Percentiles rank a stretch among this genome's conserved stretches.
Evolutionary conservation across 441 rosid genomes (phyloP).

Genomic region (Adansonia madagascariensis): DNA sequence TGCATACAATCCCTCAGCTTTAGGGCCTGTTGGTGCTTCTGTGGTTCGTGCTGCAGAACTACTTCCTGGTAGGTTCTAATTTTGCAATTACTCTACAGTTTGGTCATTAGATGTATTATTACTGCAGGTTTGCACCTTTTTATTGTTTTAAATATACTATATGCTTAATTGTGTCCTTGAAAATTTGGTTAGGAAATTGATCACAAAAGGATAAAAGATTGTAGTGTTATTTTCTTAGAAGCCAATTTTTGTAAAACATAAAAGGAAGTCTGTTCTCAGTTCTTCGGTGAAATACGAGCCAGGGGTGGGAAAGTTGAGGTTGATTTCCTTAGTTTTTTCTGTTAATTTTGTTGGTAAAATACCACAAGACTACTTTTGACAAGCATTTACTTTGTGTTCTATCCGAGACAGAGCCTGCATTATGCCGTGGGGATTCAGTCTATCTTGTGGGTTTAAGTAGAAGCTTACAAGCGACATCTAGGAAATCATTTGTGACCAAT

Average conservation of each 20-base stretch:
- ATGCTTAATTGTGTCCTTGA: background rate
- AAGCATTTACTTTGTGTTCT: conserved; percentile 21
- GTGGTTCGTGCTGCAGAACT: conserved; percentile 87
- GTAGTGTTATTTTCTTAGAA: background rate
- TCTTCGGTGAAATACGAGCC: background rate
- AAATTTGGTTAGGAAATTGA: conserved; percentile 1
- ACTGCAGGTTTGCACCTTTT: background rate
- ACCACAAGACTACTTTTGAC: background rate
- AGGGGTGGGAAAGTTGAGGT: background rate
- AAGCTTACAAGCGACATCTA: conserved; percentile 87
- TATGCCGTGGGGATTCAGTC: conserved; percentile 89
- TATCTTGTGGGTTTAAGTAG: conserved; percentile 90
- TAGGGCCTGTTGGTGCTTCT: conserved; percentile 77
- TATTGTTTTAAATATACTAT: background rate
- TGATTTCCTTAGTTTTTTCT: conserved; percentile 24
- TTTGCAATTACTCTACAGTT: conserved; percentile 23
- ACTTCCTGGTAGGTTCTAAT: conserved; percentile 70
- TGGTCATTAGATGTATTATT: background rate
- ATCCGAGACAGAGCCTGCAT: conserved; percentile 69
- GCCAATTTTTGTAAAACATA: background rate
- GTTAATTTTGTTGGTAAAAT: conserved; percentile 13
- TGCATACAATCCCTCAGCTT: conserved; percentile 82
- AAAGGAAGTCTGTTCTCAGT: conserved; percentile 10
- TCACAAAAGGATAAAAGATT: background rate
- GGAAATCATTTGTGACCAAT: conserved; percentile 92